Evolutionary conservation across 257 asterid species (phyloP).

Genomic region (Agastache rugosa): DNA sequence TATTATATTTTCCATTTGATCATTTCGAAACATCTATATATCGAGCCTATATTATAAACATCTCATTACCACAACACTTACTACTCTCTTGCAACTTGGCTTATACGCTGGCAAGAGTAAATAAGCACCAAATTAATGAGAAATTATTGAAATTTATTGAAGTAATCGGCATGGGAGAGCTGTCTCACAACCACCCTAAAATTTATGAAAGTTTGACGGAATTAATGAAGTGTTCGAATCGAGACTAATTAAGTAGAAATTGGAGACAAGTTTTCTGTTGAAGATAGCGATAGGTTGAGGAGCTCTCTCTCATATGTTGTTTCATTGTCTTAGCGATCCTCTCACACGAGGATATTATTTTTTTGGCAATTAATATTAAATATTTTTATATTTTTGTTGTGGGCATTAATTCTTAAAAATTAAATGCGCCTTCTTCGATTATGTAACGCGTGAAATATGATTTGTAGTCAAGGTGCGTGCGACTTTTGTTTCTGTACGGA

Average conservation of each 20-base stretch:
- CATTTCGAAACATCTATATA: too few species aligned
- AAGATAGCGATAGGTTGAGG: conserved; percentile 30
- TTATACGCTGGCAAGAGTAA: conserved; percentile 12
- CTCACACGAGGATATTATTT: conserved; percentile 20
- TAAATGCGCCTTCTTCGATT: conserved; percentile 9
- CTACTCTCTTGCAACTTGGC: background rate
- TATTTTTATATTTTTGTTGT: background rate
- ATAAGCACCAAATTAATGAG: conserved; percentile 11
- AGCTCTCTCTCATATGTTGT: conserved; percentile 7
- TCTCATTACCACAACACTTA: background rate
- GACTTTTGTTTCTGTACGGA: conserved; percentile 11
- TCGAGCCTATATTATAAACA: background rate
- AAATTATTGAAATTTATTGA: conserved; percentile 17
- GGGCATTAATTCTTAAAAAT: background rate
- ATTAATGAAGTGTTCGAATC: background rate
- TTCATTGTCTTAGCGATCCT: conserved; percentile 19
- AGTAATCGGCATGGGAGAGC: background rate
- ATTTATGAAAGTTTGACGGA: background rate
- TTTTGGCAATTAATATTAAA: background rate
- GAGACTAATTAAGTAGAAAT: conserved; percentile 6
- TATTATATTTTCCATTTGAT: too few species aligned
- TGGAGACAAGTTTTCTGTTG: background rate
- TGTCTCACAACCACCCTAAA: conserved; percentile 13
- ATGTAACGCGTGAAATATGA: background rate
- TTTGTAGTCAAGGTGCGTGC: background rate